A percentile compares a stretch with the other conserved stretches of the same genome.
Conservation (phyloP, 495 filamentous ascomycete genomes). For the Halenospora varia region DNA sequence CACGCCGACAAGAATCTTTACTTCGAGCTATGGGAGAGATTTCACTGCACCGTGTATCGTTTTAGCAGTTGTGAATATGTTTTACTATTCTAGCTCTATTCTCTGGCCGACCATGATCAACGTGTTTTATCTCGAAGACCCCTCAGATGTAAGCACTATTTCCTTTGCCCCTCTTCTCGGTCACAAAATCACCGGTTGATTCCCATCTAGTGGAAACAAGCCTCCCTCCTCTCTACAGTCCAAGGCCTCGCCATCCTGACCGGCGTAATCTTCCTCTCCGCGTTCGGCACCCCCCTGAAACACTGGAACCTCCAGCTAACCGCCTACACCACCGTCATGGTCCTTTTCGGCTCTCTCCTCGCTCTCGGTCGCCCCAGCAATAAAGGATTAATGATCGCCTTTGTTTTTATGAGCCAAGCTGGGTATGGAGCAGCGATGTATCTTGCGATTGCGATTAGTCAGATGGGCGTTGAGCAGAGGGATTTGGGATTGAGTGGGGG, state of each 20-base stretch:
- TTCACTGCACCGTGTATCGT: constrained; percentile 26
- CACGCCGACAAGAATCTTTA: constrained; percentile 25
- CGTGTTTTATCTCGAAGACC: constrained; percentile 26
- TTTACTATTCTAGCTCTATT: constrained; percentile 26
- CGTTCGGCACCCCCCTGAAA: constrained; percentile 28
- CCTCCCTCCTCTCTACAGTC: constrained; percentile 22
- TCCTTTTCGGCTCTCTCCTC: constrained; percentile 29
- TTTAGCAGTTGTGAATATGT: constrained; percentile 26
- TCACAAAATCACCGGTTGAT: no score
- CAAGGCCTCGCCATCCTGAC: constrained; percentile 23
- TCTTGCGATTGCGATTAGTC: constrained; percentile 27
- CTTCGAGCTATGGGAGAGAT: constrained; percentile 20
- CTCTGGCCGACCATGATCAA: constrained; percentile 27
- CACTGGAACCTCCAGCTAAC: constrained; percentile 31
- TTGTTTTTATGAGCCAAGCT: constrained; percentile 28
- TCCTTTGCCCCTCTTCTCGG: no score
- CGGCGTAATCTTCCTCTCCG: constrained; percentile 28
- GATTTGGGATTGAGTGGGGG: constrained; percentile 30
- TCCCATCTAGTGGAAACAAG: constrained; percentile 24
- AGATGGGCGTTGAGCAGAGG: constrained; percentile 28
- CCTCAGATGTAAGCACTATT: no score
- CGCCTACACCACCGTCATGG: constrained; percentile 27
- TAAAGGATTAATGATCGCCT: constrained; percentile 32
- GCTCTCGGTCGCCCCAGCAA: constrained; percentile 26
- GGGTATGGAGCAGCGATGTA: constrained; percentile 30